These are phyloP conservation scores for Closterium sp. DNA, from an alignment of 139 green algal genomes.

Conservation along the genomic window DNA sequence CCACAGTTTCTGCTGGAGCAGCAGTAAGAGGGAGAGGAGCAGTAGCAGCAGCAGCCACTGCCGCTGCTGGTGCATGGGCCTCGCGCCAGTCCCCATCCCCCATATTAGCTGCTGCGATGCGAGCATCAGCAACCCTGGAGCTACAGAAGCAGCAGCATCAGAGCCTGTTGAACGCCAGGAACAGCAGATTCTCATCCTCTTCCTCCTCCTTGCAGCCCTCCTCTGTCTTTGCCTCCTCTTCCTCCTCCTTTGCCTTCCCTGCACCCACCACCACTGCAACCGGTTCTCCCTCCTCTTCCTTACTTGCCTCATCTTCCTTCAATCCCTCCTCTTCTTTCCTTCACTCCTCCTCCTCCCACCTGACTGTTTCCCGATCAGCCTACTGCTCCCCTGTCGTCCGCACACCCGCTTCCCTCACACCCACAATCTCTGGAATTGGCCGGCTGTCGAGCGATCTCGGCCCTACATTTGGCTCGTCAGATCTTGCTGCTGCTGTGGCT, in stretches of 20 bases:
- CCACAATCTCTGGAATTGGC: background rate
- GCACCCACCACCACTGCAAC: background rate
- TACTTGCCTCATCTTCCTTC: background rate
- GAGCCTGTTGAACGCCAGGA: background rate
- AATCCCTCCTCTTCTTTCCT: background rate
- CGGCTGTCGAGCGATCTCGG: background rate
- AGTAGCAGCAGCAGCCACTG: too few relatives aligned
- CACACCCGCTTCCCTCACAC: background rate
- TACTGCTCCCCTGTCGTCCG: background rate
- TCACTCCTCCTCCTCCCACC: background rate
- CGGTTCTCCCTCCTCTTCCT: background rate
- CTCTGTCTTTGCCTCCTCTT: background rate
- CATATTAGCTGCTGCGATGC: background rate
- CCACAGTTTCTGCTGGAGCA: too few relatives aligned
- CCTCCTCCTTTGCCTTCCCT: background rate
- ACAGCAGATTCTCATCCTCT: background rate
- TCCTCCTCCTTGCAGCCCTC: background rate
- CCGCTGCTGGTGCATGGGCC: too few relatives aligned
- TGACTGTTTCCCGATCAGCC: background rate
- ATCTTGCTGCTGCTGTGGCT: background rate
- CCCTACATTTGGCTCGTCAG: background rate
- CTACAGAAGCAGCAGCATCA: background rate
- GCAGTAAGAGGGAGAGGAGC: too few relatives aligned
- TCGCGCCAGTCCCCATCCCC: background rate
- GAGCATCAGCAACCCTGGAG: background rate